Evolutionary conservation across 2,329 filamentous ascomycete genomes (phyloP).

Genomic region (Xylariaceae sp.): DNA sequence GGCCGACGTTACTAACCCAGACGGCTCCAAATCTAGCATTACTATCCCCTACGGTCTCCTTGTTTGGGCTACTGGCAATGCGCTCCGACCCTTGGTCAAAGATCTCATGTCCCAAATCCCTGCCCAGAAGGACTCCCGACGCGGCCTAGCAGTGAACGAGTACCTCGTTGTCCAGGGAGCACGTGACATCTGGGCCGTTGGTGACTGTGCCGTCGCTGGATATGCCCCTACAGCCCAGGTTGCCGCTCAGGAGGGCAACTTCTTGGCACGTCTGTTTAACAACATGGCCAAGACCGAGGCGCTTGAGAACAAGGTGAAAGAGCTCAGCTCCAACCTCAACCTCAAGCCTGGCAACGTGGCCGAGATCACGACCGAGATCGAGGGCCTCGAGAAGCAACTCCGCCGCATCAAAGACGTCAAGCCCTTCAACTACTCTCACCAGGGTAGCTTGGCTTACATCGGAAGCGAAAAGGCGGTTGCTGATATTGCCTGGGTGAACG

Average conservation of each 20-base stretch:
- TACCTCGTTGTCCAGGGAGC: conserved; percentile 97
- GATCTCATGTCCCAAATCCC: conserved; percentile 90
- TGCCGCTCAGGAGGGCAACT: conserved; percentile 88
- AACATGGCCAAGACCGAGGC: conserved; percentile 93
- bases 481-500: conserved; percentile 94
- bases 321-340: conserved; percentile 60
- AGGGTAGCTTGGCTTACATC: conserved; percentile 95
- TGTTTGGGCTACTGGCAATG: conserved; percentile 97
- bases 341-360: conserved; percentile 60
- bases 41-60: conserved; percentile 89
- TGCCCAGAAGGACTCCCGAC: conserved; percentile 89
- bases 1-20: conserved; percentile 73
- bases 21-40: conserved; percentile 77
- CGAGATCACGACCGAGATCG: conserved; percentile 67
- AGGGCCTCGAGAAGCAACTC: conserved; percentile 78
- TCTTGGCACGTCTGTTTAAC: conserved; percentile 94
- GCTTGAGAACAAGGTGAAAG: conserved; percentile 68
- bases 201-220: conserved; percentile 94
- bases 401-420: conserved; percentile 89
- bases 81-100: conserved; percentile 79
- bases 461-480: conserved; percentile 96
- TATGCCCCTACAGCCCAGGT: conserved; percentile 98
- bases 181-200: conserved; percentile 95
- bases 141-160: conserved; percentile 94
- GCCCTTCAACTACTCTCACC: conserved; percentile 97